Base-by-base conservation (phyloP, 768 basidiomycete genomes). In the Auricularia auricula-judae region DNA sequence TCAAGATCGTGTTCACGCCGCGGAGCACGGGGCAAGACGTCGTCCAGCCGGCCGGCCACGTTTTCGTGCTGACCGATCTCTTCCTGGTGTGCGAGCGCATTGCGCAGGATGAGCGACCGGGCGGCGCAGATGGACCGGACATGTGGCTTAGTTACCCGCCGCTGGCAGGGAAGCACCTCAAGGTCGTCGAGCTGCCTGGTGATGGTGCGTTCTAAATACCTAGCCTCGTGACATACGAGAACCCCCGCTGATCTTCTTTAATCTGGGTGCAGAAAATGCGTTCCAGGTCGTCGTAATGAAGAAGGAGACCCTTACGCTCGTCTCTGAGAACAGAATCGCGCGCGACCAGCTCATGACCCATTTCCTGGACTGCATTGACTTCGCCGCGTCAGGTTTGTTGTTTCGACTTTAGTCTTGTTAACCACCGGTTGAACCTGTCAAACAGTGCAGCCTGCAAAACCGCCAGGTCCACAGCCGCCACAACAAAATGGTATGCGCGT, bases 141-240 rank as follows among this genome's bases (percentile, higher is more conserved):
- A 89, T 96, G 87, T 91, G 86, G 85, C 78, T 99, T 58, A 85
- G 87, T 68, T 99, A 97, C 77, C 97, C 97, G 18, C 97, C 97
- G 3, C 78, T 99, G 39, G 88, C 97, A 12, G 96, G 94, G 3
- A 98, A 96, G 72, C 94, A 97, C 70, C 79, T 99, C 63, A 82
- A 82, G 65, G 87, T 91, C 3, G 78, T 78, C 8, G 86, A 86
- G 67, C 79, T 83, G 3, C 77, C 78, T 64, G 86, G 80, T 42
- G 81, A 81, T 80, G 83, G 91, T 84, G 66, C 64, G 61, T 70
- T 11, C 39, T 4, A 14, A 29, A 39, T 65, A 18, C 21, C 4
- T 47, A 23, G 83, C 75, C 39, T 34, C 63, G n/a, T 34, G 59
- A n/a, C 59, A 11, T 44, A 43, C 47, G 58, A 42, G 44, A 64